phyloP scores from a whole-genome alignment of 2,329 filamentous ascomycete genomes.

The Penicillium sp. region DNA sequence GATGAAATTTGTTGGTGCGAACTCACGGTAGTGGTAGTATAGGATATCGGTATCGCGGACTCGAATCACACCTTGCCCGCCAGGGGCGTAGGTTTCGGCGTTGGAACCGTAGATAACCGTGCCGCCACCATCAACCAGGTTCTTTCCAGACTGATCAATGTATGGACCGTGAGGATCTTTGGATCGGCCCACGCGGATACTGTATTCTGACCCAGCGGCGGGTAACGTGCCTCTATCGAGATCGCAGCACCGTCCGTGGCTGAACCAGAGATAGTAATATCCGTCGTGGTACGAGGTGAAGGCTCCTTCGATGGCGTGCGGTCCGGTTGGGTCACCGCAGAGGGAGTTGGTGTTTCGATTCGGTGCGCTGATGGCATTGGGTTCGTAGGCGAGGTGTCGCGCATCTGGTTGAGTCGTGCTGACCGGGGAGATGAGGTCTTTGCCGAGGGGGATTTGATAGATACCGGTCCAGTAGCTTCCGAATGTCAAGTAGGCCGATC shows the following conservation, averaged over 20 bases:
- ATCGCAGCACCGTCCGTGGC: conserved; percentile 43
- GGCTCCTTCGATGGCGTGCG: conserved; percentile 42
- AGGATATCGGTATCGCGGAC: conserved; percentile 48
- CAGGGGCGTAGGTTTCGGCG: conserved; percentile 67
- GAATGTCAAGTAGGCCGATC: conserved; percentile 61
- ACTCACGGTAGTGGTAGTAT: conserved; percentile 46
- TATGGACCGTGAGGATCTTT: conserved; percentile 60
- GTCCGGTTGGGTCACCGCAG: conserved; percentile 39
- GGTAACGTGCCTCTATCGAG: conserved; percentile 47
- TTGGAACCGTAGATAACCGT: conserved; percentile 66
- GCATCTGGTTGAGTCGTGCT: conserved; percentile 34
- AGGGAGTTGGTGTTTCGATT: conserved; percentile 33
- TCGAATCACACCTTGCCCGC: conserved; percentile 66
- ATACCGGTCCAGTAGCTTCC: conserved; percentile 73
- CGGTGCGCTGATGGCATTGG: conserved; percentile 26
- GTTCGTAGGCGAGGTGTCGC: conserved; percentile 40
- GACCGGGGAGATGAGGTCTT: conserved; percentile 33
- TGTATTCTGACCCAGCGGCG: conserved; percentile 65
- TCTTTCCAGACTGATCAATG: conserved; percentile 59
- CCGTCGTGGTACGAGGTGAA: conserved; percentile 39
- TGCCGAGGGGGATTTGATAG: conserved; percentile 62
- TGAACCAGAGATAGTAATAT: conserved; percentile 46
- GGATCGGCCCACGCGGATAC: conserved; percentile 68
- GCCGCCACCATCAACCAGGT: conserved; percentile 64
- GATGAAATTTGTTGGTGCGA: too few species aligned